A percentile compares a stretch with the other conserved stretches of the same genome.
Conservation (phyloP, 2,329 filamentous ascomycete species). For the Escovopsis sp. region DNA sequence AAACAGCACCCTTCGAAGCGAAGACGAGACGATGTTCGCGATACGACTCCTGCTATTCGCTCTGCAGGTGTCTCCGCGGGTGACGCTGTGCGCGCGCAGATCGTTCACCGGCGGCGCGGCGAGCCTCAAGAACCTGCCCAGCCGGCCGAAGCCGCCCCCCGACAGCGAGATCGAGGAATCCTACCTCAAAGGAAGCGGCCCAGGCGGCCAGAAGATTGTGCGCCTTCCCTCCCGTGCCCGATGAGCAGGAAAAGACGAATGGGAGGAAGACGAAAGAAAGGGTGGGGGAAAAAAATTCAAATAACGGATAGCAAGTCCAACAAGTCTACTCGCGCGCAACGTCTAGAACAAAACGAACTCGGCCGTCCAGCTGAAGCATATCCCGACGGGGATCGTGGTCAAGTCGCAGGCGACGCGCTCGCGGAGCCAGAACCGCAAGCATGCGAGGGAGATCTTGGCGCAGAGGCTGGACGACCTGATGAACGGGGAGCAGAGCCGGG, state of each 20-base stretch:
- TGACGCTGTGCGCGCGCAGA: too few relatives aligned
- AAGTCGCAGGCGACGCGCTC: conserved; percentile 90
- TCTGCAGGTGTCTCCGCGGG: too few relatives aligned
- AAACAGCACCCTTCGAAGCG: too few relatives aligned
- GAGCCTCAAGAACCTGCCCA: conserved; percentile 40
- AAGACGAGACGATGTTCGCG: too few relatives aligned
- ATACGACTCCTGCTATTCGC: too few relatives aligned
- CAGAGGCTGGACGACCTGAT: conserved; percentile 57
- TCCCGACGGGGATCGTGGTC: conserved; percentile 80
- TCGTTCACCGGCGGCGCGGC: conserved; percentile 10
- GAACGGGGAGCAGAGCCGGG: conserved; percentile 56
- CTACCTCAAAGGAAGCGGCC: conserved; percentile 83
- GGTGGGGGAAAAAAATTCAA: too few relatives aligned
- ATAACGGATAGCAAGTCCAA: neutral
- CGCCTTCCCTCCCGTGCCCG: conserved; percentile 9
- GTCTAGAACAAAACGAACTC: conserved; percentile 85
- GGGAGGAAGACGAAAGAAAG: too few relatives aligned
- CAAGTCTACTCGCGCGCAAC: neutral
- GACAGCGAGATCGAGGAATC: conserved; percentile 70
- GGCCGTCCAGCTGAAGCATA: conserved; percentile 82
- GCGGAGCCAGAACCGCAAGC: conserved; percentile 71
- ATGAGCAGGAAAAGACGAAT: too few relatives aligned
- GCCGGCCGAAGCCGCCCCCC: conserved; percentile 55
- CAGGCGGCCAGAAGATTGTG: conserved; percentile 91
- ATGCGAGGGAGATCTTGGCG: conserved; percentile 64